Evolutionary conservation across 805 yeast species (phyloP).

Genomic region (Yamadazyma tumulicola): DNA sequence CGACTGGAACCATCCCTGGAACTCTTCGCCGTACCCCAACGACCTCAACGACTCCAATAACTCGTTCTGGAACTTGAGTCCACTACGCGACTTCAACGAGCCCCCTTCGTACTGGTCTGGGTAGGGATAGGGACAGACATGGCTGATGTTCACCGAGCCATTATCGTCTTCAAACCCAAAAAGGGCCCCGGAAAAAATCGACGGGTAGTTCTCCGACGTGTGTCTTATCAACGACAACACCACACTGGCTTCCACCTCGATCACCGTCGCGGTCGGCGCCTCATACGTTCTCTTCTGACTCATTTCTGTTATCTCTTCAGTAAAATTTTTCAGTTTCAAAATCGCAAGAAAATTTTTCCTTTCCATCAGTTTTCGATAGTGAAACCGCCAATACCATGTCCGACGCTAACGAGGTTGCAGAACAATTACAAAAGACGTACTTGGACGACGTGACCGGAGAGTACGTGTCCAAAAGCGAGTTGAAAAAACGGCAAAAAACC

Average conservation of each 20-base stretch:
- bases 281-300: slow-evolving; percentile 14
- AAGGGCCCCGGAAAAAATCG: slow-evolving; percentile 64
- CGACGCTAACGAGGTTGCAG: slow-evolving; percentile 61
- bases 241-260: slow-evolving; percentile 49
- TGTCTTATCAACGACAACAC: slow-evolving; percentile 63
- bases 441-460: slow-evolving; percentile 96
- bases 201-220: slow-evolving; percentile 60
- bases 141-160: slow-evolving; percentile 49
- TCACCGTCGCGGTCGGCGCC: slow-evolving; percentile 36
- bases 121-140: slow-evolving; percentile 67
- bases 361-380: too few relatives aligned
- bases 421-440: slow-evolving; percentile 70
- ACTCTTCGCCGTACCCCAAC: slow-evolving; percentile 63
- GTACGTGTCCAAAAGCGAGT: slow-evolving; percentile 91
- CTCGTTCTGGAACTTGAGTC: slow-evolving; percentile 65
- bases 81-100: slow-evolving; percentile 57
- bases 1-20: slow-evolving; percentile 80
- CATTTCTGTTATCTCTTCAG: neutral
- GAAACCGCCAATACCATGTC: slow-evolving; percentile 22
- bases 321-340: too few relatives aligned
- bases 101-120: slow-evolving; percentile 63
- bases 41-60: slow-evolving; percentile 54
- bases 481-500: slow-evolving; percentile 90
- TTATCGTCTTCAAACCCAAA: slow-evolving; percentile 67
- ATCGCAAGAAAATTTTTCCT: slow-evolving; percentile 8